Evolutionary conservation across 352 stramenopile genomes (phyloP), one percentile per base, ranked within the genome.

Genomic region (Aphanomyces cochlioides): DNA sequence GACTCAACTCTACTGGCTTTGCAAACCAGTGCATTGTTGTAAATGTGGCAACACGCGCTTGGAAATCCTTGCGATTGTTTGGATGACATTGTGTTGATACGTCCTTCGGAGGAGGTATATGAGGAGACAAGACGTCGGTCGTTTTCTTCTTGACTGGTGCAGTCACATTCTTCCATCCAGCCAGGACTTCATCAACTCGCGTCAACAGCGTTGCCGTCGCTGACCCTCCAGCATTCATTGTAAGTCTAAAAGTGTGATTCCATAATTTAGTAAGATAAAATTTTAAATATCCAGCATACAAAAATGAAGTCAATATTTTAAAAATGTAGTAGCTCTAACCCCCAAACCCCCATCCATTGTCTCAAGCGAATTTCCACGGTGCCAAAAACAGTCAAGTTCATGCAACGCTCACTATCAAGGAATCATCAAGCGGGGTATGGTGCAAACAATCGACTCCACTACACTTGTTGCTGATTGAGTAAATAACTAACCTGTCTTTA

Each of bases 21-120:
- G 64, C 64, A 70, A 70, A 70, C 64, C 64, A 70, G 53, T 70
- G 19, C 39, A 70, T 6, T 21, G 64, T 53, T 37, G 64, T 56
- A 36, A 63, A 70, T 15, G 64, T 63, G 6, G 36, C 50, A 8
- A 70, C 64, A 0, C 64, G 45, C 15, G 19, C 19, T 38, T 64
- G 64, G 39, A 70, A 70, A 43, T 70, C 64, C 17, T 28, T 21
- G 7, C 64, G 28, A 43, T 70, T 70, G 64, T 70, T 70, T 17
- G 64, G 64, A 19, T 56, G 48, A 37, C 64, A 70, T n/a, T 63
- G 36, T 5, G 43, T 56, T 12, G 37, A 41, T 8, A 41, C 54
- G 54, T 15, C 12, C 54, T 61, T 61, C n/a, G 50, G 50, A 7
- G 54, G 17, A 45, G 39, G 15, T 5, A 61, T 37, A 61, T 61